Evolutionary conservation across 805 yeast species (phyloP), one percentile per base, ranked within the genome.

Genomic region (Pichia ethanolica): DNA sequence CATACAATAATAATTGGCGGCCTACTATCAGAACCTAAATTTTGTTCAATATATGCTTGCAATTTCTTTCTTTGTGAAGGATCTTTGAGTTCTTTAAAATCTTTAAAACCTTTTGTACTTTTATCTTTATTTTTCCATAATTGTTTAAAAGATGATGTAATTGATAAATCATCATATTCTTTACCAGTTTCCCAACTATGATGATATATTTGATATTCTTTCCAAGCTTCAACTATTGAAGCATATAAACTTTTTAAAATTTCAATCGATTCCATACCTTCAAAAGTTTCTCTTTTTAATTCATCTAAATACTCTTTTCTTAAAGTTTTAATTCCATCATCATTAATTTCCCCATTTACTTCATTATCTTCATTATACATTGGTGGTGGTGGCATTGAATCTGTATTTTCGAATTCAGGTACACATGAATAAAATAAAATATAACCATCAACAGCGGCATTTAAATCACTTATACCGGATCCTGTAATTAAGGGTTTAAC

Each of bases 391-490:
- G 61, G 58, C 1, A 41, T 37, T 25, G 40, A 32, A 44, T 44
- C 47, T 27, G 53, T 43, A 5, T 64, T 68, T 12, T 72, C 73
- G 56, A 77, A 72, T 43, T 64, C 68, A 0, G 95, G 93, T 3
- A 85, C 77, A 3, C 87, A 82, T 48, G 82, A 76, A 62, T 84
- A 86, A 43, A 82, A 80, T 36, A 83, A 71, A 40, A 83, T 70
- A 61, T 86, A 86, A 0, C 90, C 91, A 60, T 83, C 84, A n/a
- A 86, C 75, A 34, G 78, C 72, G 5, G 89, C 90, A 60, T 86
- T 84, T 56, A 86, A 64, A 52, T 84, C 91, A 40, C 87, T 77
- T 5, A 89, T 86, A 1, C 93, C 93, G 37, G 88, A 81, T 5
- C 89, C 91, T 4, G 83, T 86, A 11, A 86, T 63, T 48, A 86